Percentiles rank a stretch among this genome's conserved stretches.
Conservation (phyloP, 2,329 filamentous ascomycete genomes). For the Penicillium sp. region DNA sequence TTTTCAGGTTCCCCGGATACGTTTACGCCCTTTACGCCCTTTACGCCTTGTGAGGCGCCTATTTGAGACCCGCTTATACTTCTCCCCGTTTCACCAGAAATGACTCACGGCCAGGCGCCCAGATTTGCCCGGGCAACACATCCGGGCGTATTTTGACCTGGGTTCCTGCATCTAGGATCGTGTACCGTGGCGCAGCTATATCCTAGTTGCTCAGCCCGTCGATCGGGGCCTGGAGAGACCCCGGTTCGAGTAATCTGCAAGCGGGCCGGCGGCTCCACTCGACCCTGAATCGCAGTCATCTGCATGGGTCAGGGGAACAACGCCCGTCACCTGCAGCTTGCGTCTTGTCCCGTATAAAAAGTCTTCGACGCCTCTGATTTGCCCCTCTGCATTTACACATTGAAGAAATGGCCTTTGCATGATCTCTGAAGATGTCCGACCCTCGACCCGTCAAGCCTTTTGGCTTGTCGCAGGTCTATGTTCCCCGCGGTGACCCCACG, state of each 20-base stretch:
- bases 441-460: constrained; percentile 34
- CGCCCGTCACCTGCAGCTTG: constrained; percentile 11
- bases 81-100: neutral
- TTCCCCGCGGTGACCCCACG: constrained; percentile 35
- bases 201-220: neutral
- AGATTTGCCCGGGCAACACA: neutral
- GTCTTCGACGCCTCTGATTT: neutral
- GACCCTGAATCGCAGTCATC: constrained; percentile 8
- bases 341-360: constrained; percentile 11
- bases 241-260: neutral
- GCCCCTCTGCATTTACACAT: neutral
- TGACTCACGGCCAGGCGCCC: constrained; percentile 17
- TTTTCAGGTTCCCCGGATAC: neutral
- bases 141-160: neutral
- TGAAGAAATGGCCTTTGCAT: constrained; percentile 7
- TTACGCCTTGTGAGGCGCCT: neutral
- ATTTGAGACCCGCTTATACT: neutral
- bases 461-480: constrained; percentile 44
- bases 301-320: constrained; percentile 16
- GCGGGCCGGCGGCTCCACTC: neutral
- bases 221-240: neutral
- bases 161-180: constrained; percentile 6
- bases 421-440: constrained; percentile 19
- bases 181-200: neutral
- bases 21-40: neutral